Percentiles rank a stretch among this genome's conserved stretches.
phyloP scores from a whole-genome alignment of 2,329 filamentous ascomycete genomes.

The Teratosphaeria viscida region DNA sequence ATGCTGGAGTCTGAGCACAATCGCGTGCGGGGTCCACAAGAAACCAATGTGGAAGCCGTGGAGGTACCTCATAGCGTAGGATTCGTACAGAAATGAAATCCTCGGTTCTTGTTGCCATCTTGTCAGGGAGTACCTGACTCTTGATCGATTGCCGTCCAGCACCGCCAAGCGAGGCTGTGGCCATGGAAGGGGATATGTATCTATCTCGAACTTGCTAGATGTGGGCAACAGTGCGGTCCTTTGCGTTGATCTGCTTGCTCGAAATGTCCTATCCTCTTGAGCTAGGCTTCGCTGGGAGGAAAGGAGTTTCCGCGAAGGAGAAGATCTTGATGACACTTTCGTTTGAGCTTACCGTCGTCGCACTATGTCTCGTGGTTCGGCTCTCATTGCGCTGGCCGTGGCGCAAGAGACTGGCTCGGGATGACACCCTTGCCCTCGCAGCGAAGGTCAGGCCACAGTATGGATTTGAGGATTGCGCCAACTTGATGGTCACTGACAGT shows the following conservation, averaged over 20 bases:
- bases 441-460: neutral
- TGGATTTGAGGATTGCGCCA: neutral
- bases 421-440: neutral
- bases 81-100: neutral
- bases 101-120: neutral
- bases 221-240: neutral
- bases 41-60: neutral
- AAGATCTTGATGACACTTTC: neutral
- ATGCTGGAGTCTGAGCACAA: neutral
- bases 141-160: neutral
- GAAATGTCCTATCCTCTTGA: neutral
- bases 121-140: neutral
- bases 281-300: neutral
- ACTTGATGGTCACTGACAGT: neutral
- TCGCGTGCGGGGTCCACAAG: neutral
- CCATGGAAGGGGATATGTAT: neutral
- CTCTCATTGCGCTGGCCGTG: conserved; percentile 1
- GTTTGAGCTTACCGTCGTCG: neutral
- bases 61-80: neutral
- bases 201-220: neutral
- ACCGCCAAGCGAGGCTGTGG: neutral
- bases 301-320: neutral
- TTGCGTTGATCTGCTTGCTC: neutral
- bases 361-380: neutral
- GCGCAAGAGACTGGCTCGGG: neutral